Percentiles rank a stretch among this genome's conserved stretches.
These are phyloP conservation scores for Neurospora hispaniola DNA, from an alignment of 495 filamentous ascomycete genomes.

Conservation along the genomic window DNA sequence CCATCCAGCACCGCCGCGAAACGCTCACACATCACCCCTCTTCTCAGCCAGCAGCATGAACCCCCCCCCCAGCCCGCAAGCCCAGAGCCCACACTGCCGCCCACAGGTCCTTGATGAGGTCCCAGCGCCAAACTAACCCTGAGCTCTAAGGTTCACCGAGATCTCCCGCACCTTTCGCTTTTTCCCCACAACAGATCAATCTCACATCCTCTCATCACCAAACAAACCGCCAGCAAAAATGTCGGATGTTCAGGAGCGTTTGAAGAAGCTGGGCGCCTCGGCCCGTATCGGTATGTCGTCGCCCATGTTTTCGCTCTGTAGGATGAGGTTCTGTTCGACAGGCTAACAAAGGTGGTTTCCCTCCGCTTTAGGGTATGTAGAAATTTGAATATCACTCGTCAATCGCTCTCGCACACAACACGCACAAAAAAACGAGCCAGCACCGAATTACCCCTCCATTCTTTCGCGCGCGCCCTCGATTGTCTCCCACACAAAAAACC, in stretches of 20 bases:
- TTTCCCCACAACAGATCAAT: slow-evolving; percentile 10
- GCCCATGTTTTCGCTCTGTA: slow-evolving; percentile 2
- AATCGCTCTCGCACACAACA: not conserved
- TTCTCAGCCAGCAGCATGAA: not conserved
- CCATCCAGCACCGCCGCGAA: not conserved
- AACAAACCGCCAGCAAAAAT: slow-evolving; percentile 35
- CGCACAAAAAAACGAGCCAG: not conserved
- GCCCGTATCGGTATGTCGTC: slow-evolving; percentile 65
- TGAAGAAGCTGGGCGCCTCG: slow-evolving; percentile 66
- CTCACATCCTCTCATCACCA: slow-evolving; percentile 3
- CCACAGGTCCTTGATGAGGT: not conserved
- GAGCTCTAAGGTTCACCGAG: slow-evolving; percentile 12
- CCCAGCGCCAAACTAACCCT: slow-evolving; percentile 1
- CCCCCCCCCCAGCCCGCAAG: not conserved
- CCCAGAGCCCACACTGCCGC: not conserved
- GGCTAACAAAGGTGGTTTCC: slow-evolving; percentile 4
- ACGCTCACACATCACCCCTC: not conserved
- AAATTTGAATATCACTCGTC: slow-evolving; percentile 1
- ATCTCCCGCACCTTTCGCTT: slow-evolving; percentile 7
- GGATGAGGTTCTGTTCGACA: not conserved
- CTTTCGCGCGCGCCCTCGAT: not conserved
- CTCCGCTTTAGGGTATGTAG: slow-evolving; percentile 1
- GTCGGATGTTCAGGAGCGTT: slow-evolving; percentile 56
- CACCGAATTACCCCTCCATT: slow-evolving; percentile 1
- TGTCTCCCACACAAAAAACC: not conserved